Percentiles rank a stretch among this genome's conserved stretches.
Conservation (phyloP, 768 basidiomycete genomes). For the Tephrocybe sp. region DNA sequence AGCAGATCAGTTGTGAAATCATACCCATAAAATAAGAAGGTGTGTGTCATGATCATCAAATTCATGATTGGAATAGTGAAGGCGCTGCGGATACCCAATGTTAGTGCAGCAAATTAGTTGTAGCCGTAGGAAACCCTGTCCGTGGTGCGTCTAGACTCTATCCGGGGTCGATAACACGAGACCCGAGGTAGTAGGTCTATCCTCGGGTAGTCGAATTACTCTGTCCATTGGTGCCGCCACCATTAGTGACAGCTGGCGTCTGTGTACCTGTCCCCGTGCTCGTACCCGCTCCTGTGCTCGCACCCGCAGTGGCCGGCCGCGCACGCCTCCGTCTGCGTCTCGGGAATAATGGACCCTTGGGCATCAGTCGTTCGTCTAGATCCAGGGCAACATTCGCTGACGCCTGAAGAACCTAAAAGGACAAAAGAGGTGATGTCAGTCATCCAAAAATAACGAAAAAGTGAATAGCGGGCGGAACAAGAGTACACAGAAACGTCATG, state of each 20-base stretch:
- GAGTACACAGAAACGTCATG: no score
- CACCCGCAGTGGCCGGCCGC: slow-evolving; percentile 1
- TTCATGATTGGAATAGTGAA: background rate
- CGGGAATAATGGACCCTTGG: slow-evolving; percentile 83
- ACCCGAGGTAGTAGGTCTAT: no score
- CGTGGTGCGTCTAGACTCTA: background rate
- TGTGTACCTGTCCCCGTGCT: background rate
- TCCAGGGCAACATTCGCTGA: slow-evolving; percentile 91
- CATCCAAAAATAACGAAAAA: slow-evolving; percentile 1
- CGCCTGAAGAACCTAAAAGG: slow-evolving; percentile 76
- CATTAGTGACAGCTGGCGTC: background rate
- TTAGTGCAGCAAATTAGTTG: background rate
- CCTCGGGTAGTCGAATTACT: background rate
- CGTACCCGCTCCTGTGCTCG: background rate
- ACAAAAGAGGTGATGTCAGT: background rate
- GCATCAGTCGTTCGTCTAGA: slow-evolving; percentile 90
- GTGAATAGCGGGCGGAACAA: slow-evolving; percentile 2
- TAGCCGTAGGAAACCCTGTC: background rate
- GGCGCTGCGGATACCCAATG: background rate
- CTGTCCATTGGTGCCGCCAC: background rate
- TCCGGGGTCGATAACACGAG: no score
- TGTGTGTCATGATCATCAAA: background rate
- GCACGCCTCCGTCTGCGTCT: slow-evolving; percentile 15
- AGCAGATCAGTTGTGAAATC: background rate
- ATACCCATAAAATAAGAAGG: no score